phyloP scores from a whole-genome alignment of 495 filamentous ascomycete species.

The Trichoderma reesei region DNA sequence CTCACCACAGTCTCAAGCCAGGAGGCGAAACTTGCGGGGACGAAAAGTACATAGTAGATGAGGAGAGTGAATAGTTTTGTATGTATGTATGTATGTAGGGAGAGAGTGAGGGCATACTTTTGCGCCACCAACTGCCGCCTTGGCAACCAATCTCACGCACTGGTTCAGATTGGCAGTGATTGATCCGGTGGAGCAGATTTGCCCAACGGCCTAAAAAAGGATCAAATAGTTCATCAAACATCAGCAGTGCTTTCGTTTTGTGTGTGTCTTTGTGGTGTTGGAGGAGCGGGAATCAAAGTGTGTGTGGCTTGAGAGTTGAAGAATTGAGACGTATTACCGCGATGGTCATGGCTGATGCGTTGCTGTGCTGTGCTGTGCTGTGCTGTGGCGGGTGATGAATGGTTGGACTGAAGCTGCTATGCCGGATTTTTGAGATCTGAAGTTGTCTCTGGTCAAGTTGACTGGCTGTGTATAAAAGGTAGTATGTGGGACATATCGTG shows the following conservation, averaged over 20 bases:
- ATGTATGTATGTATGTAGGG: background rate
- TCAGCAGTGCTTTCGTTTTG: background rate
- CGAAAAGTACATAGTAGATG: background rate
- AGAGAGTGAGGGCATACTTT: conserved; percentile 42
- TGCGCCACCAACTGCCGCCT: conserved; percentile 64
- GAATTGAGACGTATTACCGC: too few relatives aligned
- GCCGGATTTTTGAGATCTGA: too few relatives aligned
- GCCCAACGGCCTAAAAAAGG: conserved; percentile 63
- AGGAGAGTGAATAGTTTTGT: background rate
- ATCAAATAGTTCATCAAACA: background rate
- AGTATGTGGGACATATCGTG: background rate
- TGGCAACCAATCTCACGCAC: conserved; percentile 59
- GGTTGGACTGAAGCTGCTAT: too few relatives aligned
- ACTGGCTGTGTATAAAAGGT: background rate
- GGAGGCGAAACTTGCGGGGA: background rate
- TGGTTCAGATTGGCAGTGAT: conserved; percentile 70
- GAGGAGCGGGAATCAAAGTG: too few relatives aligned
- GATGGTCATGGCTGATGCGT: too few relatives aligned
- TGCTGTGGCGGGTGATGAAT: too few relatives aligned
- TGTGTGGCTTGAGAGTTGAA: too few relatives aligned
- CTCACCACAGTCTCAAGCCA: background rate
- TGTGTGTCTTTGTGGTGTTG: too few relatives aligned
- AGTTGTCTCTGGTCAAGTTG: too few relatives aligned
- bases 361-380: too few relatives aligned
- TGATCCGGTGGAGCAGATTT: conserved; percentile 74